phyloP scores from a whole-genome alignment of 1,139 yeast species.

The Yamadazyma aaseri region DNA sequence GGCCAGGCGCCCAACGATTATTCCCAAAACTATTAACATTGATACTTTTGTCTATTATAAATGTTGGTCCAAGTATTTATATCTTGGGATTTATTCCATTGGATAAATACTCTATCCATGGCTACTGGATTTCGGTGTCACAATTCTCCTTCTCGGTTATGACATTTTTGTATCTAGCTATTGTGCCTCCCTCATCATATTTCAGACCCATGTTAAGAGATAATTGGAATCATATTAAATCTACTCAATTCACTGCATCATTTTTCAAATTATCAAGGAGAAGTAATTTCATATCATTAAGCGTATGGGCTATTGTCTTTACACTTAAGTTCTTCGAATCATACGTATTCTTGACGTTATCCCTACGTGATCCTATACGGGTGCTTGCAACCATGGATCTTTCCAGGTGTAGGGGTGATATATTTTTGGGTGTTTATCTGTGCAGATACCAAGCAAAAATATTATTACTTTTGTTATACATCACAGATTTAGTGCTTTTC shows the following conservation, averaged over 20 bases:
- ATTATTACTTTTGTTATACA: slow-evolving; percentile 51
- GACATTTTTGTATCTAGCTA: slow-evolving; percentile 60
- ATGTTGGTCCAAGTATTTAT: slow-evolving; percentile 63
- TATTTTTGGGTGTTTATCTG: slow-evolving; percentile 44
- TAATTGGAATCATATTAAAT: slow-evolving; percentile 6
- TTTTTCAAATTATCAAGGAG: slow-evolving; percentile 55
- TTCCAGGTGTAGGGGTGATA: slow-evolving; percentile 63
- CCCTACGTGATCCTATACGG: slow-evolving; percentile 75
- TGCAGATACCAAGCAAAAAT: slow-evolving; percentile 63
- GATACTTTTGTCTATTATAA: slow-evolving; percentile 42
- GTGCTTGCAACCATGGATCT: slow-evolving; percentile 60
- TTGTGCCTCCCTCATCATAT: slow-evolving; percentile 49
- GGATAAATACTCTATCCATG: slow-evolving; percentile 49
- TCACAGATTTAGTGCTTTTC: slow-evolving; percentile 71
- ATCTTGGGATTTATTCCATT: slow-evolving; percentile 54
- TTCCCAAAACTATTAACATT: slow-evolving; percentile 44
- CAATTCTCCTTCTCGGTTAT: slow-evolving; percentile 62
- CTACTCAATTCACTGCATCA: slow-evolving; percentile 8
- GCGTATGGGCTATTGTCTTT: slow-evolving; percentile 70
- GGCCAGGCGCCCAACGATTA: slow-evolving; percentile 64
- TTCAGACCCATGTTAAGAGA: slow-evolving; percentile 28
- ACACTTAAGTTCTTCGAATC: slow-evolving; percentile 76
- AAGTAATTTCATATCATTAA: slow-evolving; percentile 55
- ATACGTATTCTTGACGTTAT: slow-evolving; percentile 73
- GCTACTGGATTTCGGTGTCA: slow-evolving; percentile 49